A percentile compares a stretch with the other conserved stretches of the same genome.
phyloP scores from a whole-genome alignment of 2,329 filamentous ascomycete species.

The Alternaria ethzedia region DNA sequence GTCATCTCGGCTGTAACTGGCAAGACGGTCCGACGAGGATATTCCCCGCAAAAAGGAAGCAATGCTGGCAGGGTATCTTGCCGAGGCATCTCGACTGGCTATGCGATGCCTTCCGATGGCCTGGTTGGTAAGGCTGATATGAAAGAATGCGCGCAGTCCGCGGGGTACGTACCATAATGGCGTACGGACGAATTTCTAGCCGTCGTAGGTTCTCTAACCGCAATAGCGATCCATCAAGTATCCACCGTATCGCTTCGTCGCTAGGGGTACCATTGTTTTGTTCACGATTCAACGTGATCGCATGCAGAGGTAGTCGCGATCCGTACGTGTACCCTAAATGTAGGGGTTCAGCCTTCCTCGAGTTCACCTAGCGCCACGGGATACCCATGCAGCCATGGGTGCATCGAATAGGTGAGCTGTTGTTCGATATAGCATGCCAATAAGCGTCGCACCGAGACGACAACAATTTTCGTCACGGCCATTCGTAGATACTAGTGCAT shows the following conservation, averaged over 20 bases:
- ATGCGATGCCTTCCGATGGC: not conserved
- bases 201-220: not conserved
- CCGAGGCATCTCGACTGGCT: constrained; percentile 4
- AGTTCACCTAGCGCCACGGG: not conserved
- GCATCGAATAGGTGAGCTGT: not conserved
- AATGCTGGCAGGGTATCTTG: not conserved
- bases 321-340: not conserved
- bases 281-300: not conserved
- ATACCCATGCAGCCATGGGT: not conserved
- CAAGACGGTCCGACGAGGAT: constrained; percentile 1
- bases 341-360: not conserved
- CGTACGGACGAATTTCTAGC: not conserved
- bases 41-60: constrained; percentile 1
- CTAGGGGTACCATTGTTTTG: not conserved
- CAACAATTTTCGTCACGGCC: not conserved
- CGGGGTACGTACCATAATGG: not conserved
- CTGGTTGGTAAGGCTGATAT: not conserved
- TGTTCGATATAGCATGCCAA: not conserved
- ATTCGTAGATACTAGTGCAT: not conserved
- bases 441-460: not conserved
- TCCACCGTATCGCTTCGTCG: not conserved
- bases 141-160: not conserved
- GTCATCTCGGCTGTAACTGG: constrained; percentile 9
- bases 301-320: not conserved
- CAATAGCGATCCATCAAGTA: not conserved